These are phyloP conservation scores for Phoma sp. DNA, from an alignment of 2,329 filamentous ascomycete genomes.

Conservation along the genomic window DNA sequence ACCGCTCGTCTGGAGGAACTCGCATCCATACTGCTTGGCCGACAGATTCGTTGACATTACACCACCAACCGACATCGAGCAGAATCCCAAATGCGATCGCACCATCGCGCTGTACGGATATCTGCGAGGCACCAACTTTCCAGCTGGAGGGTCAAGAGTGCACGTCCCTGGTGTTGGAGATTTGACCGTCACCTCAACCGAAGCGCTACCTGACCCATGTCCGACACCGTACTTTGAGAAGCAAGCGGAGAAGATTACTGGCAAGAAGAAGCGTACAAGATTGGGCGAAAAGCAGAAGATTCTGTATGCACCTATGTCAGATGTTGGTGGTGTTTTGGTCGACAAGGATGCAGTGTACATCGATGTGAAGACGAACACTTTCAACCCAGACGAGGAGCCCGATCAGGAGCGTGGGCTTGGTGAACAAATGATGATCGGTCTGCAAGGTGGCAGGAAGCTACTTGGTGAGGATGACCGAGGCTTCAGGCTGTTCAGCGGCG, in stretches of 20 bases:
- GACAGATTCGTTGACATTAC: constrained; percentile 97
- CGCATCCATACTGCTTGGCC: constrained; percentile 90
- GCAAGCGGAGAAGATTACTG: constrained; percentile 80
- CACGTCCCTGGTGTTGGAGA: constrained; percentile 94
- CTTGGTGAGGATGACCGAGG: constrained; percentile 83
- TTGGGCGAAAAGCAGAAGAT: constrained; percentile 97
- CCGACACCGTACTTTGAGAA: constrained; percentile 92
- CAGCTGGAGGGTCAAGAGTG: constrained; percentile 81
- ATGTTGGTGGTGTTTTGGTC: constrained; percentile 92
- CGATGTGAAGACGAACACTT: constrained; percentile 73
- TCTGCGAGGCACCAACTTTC: constrained; percentile 91
- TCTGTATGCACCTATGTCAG: constrained; percentile 96
- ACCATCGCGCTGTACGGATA: constrained; percentile 93
- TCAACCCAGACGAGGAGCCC: constrained; percentile 66
- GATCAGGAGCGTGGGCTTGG: constrained; percentile 83
- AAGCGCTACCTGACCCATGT: constrained; percentile 90
- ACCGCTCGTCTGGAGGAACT: constrained; percentile 95
- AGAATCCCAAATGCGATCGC: constrained; percentile 86
- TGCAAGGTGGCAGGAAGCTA: constrained; percentile 81
- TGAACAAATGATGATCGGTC: constrained; percentile 88
- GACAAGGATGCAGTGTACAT: constrained; percentile 98
- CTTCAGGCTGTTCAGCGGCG: constrained; percentile 83
- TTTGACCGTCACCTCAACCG: constrained; percentile 80
- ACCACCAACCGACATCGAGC: constrained; percentile 87
- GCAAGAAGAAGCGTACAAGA: constrained; percentile 78